A percentile compares a stretch with the other conserved stretches of the same genome.
These are phyloP conservation scores for Candida insectorum DNA, from an alignment of 805 yeast species.

Conservation along the genomic window DNA sequence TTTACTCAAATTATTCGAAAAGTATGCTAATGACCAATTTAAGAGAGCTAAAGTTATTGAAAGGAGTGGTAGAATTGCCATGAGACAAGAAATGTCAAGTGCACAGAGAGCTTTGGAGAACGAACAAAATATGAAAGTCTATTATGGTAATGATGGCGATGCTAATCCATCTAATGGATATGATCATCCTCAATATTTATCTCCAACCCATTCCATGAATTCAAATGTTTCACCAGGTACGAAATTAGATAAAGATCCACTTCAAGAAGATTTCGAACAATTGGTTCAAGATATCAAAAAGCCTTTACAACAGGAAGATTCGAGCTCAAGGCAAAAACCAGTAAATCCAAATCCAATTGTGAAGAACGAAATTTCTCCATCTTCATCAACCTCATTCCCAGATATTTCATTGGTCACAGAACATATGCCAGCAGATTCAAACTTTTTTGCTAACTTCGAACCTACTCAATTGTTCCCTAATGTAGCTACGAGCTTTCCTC, in stretches of 20 bases:
- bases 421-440: constrained; percentile 44
- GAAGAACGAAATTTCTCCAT: constrained; percentile 29
- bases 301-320: constrained; percentile 6
- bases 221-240: constrained; percentile 26
- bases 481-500: constrained; percentile 30
- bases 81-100: constrained; percentile 31
- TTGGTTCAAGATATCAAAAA: constrained; percentile 31
- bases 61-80: constrained; percentile 35
- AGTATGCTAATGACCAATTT: constrained; percentile 39
- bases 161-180: background rate
- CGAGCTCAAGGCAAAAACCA: background rate
- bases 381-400: constrained; percentile 40
- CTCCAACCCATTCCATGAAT: constrained; percentile 16
- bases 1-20: constrained; percentile 35
- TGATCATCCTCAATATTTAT: constrained; percentile 7
- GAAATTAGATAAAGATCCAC: constrained; percentile 9
- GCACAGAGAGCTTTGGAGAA: constrained; percentile 21
- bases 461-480: constrained; percentile 56
- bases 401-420: constrained; percentile 56
- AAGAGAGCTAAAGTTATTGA: constrained; percentile 40
- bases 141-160: constrained; percentile 15
- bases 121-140: constrained; percentile 17
- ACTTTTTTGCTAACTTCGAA: constrained; percentile 50
- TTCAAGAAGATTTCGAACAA: constrained; percentile 25
- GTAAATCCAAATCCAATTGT: background rate